These are phyloP conservation scores for Metarhizium humberi DNA, from an alignment of 2,329 filamentous ascomycete genomes.

Conservation along the genomic window DNA sequence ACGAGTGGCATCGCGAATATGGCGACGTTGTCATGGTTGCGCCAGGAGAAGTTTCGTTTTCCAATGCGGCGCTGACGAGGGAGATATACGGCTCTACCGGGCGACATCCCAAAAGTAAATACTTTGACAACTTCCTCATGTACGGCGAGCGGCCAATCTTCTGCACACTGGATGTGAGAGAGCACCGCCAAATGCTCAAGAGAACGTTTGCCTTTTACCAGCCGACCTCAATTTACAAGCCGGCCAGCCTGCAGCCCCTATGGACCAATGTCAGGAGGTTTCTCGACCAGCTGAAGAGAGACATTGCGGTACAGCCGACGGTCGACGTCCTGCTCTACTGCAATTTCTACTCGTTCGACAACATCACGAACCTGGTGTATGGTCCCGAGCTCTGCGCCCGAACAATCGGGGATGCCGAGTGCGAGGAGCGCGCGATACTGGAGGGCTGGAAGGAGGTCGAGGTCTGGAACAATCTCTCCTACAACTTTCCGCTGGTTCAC, in stretches of 20 bases:
- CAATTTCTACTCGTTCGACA: constrained; percentile 7
- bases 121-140: constrained; percentile 4
- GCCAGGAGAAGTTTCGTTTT: constrained; percentile 4
- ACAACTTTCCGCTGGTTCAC: constrained; percentile 2
- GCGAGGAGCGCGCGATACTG: constrained; percentile 3
- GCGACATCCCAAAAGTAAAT: constrained; percentile 5
- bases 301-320: background rate
- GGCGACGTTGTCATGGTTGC: constrained; percentile 4
- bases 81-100: constrained; percentile 6
- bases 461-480: constrained; percentile 3
- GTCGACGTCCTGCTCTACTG: constrained; percentile 1
- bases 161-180: constrained; percentile 1
- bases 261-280: background rate
- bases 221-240: constrained; percentile 1
- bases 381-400: constrained; percentile 1
- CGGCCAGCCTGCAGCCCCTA: background rate
- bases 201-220: constrained; percentile 5
- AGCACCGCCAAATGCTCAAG: constrained; percentile 4
- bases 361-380: constrained; percentile 3
- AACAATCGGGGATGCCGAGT: constrained; percentile 1
- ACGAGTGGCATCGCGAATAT: constrained; percentile 4
- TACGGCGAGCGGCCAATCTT: constrained; percentile 4
- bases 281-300: background rate
- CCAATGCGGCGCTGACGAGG: constrained; percentile 1
- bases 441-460: constrained; percentile 3